Evolutionary conservation across 2,329 filamentous ascomycete genomes (phyloP).

Genomic region (Fusarium irregulare): DNA sequence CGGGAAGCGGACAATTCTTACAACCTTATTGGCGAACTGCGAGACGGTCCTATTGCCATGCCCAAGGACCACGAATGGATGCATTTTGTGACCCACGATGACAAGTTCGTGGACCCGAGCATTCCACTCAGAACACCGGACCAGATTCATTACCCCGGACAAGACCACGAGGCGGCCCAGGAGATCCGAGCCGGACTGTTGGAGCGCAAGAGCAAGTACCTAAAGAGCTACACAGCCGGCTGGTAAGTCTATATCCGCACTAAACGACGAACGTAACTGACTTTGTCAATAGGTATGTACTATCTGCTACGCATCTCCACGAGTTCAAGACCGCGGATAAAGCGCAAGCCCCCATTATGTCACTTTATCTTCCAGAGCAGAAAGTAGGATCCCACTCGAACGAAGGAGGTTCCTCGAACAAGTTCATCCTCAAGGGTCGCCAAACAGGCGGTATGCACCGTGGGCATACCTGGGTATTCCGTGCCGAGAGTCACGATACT

Average conservation of each 20-base stretch:
- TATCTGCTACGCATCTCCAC: conserved; percentile 96
- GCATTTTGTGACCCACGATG: conserved; percentile 80
- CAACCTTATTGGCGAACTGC: conserved; percentile 81
- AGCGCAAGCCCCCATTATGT: conserved; percentile 93
- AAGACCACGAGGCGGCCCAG: conserved; percentile 81
- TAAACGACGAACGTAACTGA: conserved; percentile 8
- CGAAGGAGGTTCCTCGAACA: conserved; percentile 86
- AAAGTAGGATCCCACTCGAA: conserved; percentile 93
- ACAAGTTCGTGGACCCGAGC: conserved; percentile 87
- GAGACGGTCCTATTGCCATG: conserved; percentile 88
- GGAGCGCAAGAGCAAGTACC: conserved; percentile 97
- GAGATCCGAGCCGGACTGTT: conserved; percentile 92
- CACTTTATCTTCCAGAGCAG: conserved; percentile 91
- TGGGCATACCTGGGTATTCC: conserved; percentile 78
- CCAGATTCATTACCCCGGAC: conserved; percentile 91
- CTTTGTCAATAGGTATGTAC: conserved; percentile 77
- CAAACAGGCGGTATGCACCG: conserved; percentile 94
- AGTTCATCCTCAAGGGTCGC: conserved; percentile 96
- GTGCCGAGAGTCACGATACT: conserved; percentile 82
- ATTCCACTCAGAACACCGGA: conserved; percentile 81
- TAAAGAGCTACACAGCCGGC: conserved; percentile 96
- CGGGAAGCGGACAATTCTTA: conserved; percentile 88
- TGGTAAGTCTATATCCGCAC: conserved; percentile 69
- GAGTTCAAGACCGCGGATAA: conserved; percentile 99
- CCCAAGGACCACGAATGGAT: conserved; percentile 94